phyloP scores from a whole-genome alignment of 345 rosid genomes.

The Hypericum perforatum region DNA sequence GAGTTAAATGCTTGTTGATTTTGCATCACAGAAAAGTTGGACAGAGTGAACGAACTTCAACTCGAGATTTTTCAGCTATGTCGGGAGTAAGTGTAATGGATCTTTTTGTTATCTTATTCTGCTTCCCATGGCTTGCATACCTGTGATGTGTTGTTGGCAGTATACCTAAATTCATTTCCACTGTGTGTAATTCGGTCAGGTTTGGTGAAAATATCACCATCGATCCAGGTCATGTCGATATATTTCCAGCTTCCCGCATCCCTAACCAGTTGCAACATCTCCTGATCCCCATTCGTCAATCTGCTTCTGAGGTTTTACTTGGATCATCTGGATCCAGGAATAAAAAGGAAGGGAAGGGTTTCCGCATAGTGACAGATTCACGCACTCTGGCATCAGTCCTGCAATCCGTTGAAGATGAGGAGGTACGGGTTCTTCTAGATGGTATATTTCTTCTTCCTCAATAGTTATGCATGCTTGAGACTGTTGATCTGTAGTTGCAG shows the following conservation, averaged over 20 bases:
- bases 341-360: conserved; percentile 45
- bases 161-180: conserved; percentile 10
- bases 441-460: conserved; percentile 1
- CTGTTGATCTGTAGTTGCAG: too few species aligned
- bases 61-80: conserved; percentile 47
- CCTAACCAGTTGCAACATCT: conserved; percentile 65
- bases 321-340: conserved; percentile 29
- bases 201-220: conserved; percentile 60
- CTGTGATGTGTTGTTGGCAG: not conserved
- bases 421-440: conserved; percentile 28
- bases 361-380: conserved; percentile 54
- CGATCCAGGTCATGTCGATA: conserved; percentile 80
- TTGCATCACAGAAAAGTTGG: conserved; percentile 58
- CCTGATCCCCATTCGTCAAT: conserved; percentile 40
- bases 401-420: conserved; percentile 74
- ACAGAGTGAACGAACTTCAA: conserved; percentile 64
- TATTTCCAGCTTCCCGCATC: conserved; percentile 60
- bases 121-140: not conserved
- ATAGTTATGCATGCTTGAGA: conserved; percentile 2
- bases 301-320: conserved; percentile 23
- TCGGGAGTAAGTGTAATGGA: conserved; percentile 51
- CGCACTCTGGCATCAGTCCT: conserved; percentile 48
- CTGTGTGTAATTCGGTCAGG: conserved; percentile 29
- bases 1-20: conserved; percentile 5
- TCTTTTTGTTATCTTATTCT: conserved; percentile 3